Evolutionary conservation across 805 yeast species (phyloP).

Genomic region (Wickerhamomyces mucosus): DNA sequence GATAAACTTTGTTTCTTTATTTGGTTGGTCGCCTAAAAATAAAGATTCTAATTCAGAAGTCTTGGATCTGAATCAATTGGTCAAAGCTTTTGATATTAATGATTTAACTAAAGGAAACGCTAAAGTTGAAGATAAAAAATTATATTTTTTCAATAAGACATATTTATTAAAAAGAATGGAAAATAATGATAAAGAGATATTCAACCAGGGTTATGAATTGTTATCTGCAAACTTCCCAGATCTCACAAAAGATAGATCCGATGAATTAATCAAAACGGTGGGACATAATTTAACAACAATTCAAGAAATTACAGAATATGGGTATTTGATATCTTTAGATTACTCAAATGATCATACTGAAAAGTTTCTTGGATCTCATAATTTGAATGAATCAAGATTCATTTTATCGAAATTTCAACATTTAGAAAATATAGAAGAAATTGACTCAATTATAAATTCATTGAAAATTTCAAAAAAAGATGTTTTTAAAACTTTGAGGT

Average conservation of each 20-base stretch:
- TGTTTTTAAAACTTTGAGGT: conserved; percentile 51
- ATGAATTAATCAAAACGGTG: conserved; percentile 31
- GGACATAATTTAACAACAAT: conserved; percentile 43
- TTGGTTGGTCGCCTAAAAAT: conserved; percentile 91
- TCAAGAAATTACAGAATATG: conserved; percentile 41
- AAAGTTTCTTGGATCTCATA: conserved; percentile 20
- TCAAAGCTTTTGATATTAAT: conserved; percentile 47
- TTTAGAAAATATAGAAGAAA: conserved; percentile 1
- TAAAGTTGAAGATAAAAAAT: conserved; percentile 73
- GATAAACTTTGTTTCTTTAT: conserved; percentile 75
- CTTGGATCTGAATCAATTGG: conserved; percentile 42
- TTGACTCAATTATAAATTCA: conserved; percentile 3
- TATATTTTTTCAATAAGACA: conserved; percentile 67
- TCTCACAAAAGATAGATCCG: conserved; percentile 24
- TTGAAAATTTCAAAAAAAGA: conserved; percentile 22
- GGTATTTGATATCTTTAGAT: conserved; percentile 36
- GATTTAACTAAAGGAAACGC: conserved; percentile 89
- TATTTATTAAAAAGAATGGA: conserved; percentile 41
- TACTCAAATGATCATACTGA: conserved; percentile 20
- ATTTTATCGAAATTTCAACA: conserved; percentile 14
- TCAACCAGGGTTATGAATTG: conserved; percentile 21
- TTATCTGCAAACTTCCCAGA: conserved; percentile 11
- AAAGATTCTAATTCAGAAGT: conserved; percentile 45
- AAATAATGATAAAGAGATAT: conserved; percentile 27
- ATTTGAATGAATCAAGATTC: conserved; percentile 3